These are phyloP conservation scores for Fusarium duplospermum DNA, from an alignment of 2,329 filamentous ascomycete species.

Conservation along the genomic window DNA sequence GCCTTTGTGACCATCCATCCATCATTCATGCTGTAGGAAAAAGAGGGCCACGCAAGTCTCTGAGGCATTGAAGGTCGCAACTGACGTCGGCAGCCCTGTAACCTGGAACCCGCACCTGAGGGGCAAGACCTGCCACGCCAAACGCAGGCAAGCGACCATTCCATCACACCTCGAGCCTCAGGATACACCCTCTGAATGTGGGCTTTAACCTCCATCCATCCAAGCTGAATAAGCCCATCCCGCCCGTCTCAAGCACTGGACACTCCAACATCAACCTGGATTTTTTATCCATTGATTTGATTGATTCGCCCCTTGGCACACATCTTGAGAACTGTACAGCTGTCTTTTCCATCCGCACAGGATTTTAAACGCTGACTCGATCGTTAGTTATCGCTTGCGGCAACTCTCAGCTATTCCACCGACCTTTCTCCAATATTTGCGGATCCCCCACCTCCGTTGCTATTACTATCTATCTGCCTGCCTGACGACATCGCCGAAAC, in stretches of 20 bases:
- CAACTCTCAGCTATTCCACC: conserved; percentile 35
- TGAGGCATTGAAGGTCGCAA: conserved; percentile 7
- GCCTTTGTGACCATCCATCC: neutral
- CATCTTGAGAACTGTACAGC: neutral
- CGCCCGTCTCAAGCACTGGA: conserved; percentile 5
- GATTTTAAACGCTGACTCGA: conserved; percentile 27
- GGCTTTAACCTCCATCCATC: conserved; percentile 9
- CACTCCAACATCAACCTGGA: conserved; percentile 5
- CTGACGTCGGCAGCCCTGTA: conserved; percentile 32
- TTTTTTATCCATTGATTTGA: neutral
- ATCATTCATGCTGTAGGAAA: neutral
- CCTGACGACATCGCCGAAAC: conserved; percentile 43
- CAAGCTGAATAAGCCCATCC: neutral
- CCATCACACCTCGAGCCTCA: conserved; percentile 33
- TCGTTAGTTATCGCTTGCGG: conserved; percentile 11
- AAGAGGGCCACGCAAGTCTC: neutral
- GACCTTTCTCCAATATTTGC: conserved; percentile 36
- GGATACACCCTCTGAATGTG: conserved; percentile 32
- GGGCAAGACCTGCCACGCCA: conserved; percentile 32
- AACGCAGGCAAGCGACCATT: conserved; percentile 13
- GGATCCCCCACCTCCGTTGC: conserved; percentile 16
- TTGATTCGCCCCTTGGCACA: neutral
- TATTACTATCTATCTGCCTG: conserved; percentile 2
- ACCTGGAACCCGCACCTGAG: conserved; percentile 27
- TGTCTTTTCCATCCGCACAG: neutral